Conservation (phyloP, 441 rosid genomes). For the Theobroma grandiflorum region DNA sequence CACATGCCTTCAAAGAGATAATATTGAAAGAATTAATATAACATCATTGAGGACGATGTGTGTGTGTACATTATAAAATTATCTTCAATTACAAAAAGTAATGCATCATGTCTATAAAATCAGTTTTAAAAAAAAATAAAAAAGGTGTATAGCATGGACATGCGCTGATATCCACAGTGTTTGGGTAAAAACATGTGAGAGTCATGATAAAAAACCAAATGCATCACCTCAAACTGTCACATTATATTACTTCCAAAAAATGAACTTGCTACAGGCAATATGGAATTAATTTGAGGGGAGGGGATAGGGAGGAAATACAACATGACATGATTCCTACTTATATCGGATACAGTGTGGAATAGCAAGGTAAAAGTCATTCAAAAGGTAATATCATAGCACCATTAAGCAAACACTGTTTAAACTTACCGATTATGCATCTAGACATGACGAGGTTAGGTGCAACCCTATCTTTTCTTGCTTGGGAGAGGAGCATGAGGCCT, state of each 20-base stretch:
- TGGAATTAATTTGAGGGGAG: conserved; percentile 4
- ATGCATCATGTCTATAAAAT: not conserved
- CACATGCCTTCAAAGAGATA: conserved; percentile 68
- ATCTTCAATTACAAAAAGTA: conserved; percentile 1
- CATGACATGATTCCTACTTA: conserved; percentile 8
- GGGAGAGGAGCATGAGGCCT: conserved; percentile 68
- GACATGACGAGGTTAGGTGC: conserved; percentile 69
- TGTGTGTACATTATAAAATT: not conserved
- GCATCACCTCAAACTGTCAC: conserved; percentile 1
- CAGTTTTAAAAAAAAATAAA: not conserved
- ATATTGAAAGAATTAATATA: conserved; percentile 13
- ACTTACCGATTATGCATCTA: conserved; percentile 82
- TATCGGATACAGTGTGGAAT: not conserved
- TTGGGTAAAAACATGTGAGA: not conserved
- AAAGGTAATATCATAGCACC: conserved; percentile 19
- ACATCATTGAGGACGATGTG: conserved; percentile 22
- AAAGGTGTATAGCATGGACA: not conserved
- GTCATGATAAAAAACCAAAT: not conserved
- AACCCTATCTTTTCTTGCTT: conserved; percentile 71
- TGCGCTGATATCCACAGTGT: not conserved
- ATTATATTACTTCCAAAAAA: not conserved
- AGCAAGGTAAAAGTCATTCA: conserved; percentile 9
- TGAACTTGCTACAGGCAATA: not conserved
- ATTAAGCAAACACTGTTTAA: conserved; percentile 25
- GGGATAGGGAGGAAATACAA: not conserved